Evolutionary conservation across 2,329 filamentous ascomycete species (phyloP), one percentile per base, ranked within the genome.

Genomic region (Fusarium longipes): DNA sequence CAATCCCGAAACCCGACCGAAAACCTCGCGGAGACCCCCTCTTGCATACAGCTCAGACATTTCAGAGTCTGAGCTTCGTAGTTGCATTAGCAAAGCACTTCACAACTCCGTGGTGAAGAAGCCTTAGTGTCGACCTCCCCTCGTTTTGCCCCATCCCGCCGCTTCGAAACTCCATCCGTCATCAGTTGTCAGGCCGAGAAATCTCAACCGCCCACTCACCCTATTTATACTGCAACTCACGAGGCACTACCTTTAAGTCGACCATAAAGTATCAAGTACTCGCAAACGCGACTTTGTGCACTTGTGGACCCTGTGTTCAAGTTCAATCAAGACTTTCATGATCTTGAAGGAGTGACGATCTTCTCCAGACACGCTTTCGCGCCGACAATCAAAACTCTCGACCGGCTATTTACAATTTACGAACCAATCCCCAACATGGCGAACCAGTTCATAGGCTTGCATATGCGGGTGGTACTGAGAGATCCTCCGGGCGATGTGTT

Each of bases 381-480:
- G 48, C 60, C 52, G 42, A 52, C 42, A 52, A 60, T 42, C 32
- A 48, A 35, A 54, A 17, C 50, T 42, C 29, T 32, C 20, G 20
- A 27, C 20, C 48, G 22, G 24, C 14, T 12, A 66, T 20, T 10
- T 5, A 22, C n/a, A 40, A 12, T 17, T n/a, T 24, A 29, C 36
- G 24, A 24, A 40, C 29, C 27, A 43, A 18, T 25, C 27, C 24
- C 27, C 22, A 75, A 39, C 39, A 80, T 80, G 79, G 88, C 89
- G 47, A 83, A 84, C 61, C 84, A 88, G 74, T 93, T 95, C 76
- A 88, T 93, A 73, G 92, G 92, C 64, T 86, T 92, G 77, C 88
- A 90, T 62, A 92, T 96, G 79, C 81, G 88, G 62, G 89, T 96
- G 73, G 90, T 89, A 33, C 84, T 96, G 67, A 86, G 85, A 72